Base-by-base conservation (phyloP, 2,329 filamentous ascomycete species). In the Ophiostoma australiae region DNA sequence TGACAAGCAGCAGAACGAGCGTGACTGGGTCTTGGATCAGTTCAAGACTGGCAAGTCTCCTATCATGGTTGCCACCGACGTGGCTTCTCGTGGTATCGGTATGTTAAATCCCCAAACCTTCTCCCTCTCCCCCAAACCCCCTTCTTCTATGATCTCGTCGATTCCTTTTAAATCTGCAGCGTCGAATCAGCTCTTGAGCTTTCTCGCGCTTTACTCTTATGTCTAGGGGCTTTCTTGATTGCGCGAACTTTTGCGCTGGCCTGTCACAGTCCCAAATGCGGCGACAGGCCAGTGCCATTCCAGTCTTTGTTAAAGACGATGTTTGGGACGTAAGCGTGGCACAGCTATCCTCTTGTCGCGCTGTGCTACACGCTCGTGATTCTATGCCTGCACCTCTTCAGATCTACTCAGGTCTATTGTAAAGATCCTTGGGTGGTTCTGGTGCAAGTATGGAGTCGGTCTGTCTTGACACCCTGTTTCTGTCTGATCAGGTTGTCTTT, bases 31-130 rank as follows among this genome's bases (percentile, higher is more conserved):
- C 78, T 87, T 99, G 80, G 96, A 98, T 82, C 94, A 98, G 82
- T 99, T 99, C 89, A 99, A 98, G 90, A 92, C 92, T 75, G 94
- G 93, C 84, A 97, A 98, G 87, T 97, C 93, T 85, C 95, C 95
- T 80, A 97, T 99, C 89, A 97, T 99, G 94, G 95, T 99, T 85
- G 95, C 95, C 84, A 99, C 95, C 76, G 95, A 98, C 80, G 95
- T 99, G 84, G 95, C 95, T 84, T 98, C 95, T 80, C 95, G 95
- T 94, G 95, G 95, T 93, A 97, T 99, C 84, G 95, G 95, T 97
- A 96, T 97, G 93, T 94, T 66, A 23, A 58, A 17, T 3, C 52
- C 52, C 52, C 52, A 83, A 84, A 83, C 81, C 82, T 81, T 81
- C 78, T 15, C 44, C 79, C 77, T 52, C 35, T 44, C n/a, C 15